Conservation (phyloP, 2,329 filamentous ascomycete species). For the Septoria linicola region DNA sequence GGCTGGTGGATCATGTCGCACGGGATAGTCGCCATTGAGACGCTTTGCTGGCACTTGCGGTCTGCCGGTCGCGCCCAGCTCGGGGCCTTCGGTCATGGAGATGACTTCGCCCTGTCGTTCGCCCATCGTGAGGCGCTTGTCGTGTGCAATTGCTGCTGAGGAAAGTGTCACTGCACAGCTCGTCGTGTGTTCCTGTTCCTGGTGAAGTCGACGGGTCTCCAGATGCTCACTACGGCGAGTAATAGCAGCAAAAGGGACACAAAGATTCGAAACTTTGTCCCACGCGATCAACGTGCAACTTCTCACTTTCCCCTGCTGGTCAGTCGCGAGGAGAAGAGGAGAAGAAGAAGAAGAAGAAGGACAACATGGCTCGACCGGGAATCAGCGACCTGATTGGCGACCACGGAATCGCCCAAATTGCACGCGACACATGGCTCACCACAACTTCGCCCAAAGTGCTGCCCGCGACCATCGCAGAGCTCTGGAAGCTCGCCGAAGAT, state of each 20-base stretch:
- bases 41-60: constrained; percentile 66
- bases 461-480: constrained; percentile 75
- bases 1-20: constrained; percentile 44
- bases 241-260: no score
- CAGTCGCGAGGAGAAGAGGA: no score
- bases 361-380: constrained; percentile 54
- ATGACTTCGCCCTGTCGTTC: constrained; percentile 23
- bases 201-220: no score
- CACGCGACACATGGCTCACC: constrained; percentile 82
- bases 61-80: constrained; percentile 33
- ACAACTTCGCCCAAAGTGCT: constrained; percentile 67
- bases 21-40: constrained; percentile 80
- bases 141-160: no score
- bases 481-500: constrained; percentile 86
- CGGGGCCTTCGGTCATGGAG: constrained; percentile 31
- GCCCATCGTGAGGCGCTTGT: constrained; percentile 26
- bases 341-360: background rate
- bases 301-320: no score
- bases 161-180: no score
- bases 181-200: no score
- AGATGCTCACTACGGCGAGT: no score
- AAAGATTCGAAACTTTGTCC: no score
- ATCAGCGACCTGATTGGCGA: constrained; percentile 70
- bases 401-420: constrained; percentile 65
- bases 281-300: no score